These are phyloP conservation scores for Exsudoporus floridanus DNA, from an alignment of 1,284 basidiomycete species.

Conservation along the genomic window DNA sequence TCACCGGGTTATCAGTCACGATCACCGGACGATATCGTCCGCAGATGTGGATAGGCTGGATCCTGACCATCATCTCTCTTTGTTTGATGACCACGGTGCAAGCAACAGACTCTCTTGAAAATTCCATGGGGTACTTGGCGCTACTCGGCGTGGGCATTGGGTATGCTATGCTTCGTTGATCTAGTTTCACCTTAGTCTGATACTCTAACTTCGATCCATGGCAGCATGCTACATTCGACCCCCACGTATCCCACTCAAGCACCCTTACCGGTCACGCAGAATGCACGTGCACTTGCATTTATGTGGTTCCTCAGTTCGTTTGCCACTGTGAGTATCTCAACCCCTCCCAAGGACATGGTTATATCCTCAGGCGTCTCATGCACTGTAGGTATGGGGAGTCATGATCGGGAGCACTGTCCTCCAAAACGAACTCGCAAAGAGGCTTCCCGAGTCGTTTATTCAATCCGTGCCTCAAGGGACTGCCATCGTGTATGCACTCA, in stretches of 20 bases:
- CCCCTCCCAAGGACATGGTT: too few species aligned
- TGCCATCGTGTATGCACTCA: too few species aligned
- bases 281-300: neutral
- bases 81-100: slow-evolving; percentile 5
- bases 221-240: neutral
- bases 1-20: slow-evolving; percentile 4
- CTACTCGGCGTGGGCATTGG: neutral
- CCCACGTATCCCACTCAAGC: too few species aligned
- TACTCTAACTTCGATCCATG: neutral
- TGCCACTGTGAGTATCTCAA: too few species aligned
- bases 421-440: too few species aligned
- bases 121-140: neutral
- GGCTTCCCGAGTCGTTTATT: too few species aligned
- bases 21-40: slow-evolving; percentile 7
- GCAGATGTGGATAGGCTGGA: slow-evolving; percentile 12
- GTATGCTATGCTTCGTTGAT: neutral
- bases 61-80: neutral
- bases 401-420: neutral
- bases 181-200: neutral
- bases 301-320: neutral
- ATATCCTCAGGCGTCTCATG: too few species aligned
- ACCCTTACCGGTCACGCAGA: too few species aligned
- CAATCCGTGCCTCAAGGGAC: too few species aligned
- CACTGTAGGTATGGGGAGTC: too few species aligned
- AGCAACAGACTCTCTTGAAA: neutral